These are phyloP conservation scores for Metschnikowia lochheadii DNA, from an alignment of 805 yeast genomes.

Conservation along the genomic window DNA sequence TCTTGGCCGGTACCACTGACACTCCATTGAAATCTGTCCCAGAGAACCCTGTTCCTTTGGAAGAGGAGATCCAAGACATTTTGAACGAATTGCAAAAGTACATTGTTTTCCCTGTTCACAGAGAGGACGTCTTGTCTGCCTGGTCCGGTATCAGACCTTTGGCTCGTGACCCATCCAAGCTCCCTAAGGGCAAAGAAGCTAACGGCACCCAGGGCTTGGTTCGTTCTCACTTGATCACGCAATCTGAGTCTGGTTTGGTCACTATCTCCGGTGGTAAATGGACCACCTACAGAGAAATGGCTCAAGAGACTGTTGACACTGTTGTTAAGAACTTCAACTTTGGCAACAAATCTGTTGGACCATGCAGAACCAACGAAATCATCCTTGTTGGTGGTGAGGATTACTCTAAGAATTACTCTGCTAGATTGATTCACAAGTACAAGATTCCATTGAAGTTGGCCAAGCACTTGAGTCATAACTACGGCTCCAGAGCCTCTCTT, in stretches of 20 bases:
- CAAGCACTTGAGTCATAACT: slow-evolving; percentile 76
- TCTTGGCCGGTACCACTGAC: slow-evolving; percentile 95
- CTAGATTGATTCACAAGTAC: slow-evolving; percentile 78
- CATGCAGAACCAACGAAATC: slow-evolving; percentile 51
- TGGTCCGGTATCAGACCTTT: slow-evolving; percentile 98
- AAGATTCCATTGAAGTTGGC: slow-evolving; percentile 70
- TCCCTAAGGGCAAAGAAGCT: slow-evolving; percentile 41
- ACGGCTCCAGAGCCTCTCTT: slow-evolving; percentile 85
- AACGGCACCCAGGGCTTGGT: slow-evolving; percentile 81
- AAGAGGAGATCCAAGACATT: slow-evolving; percentile 84
- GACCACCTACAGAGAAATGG: slow-evolving; percentile 98
- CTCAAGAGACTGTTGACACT: slow-evolving; percentile 83
- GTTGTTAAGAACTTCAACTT: slow-evolving; percentile 50
- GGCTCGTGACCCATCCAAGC: slow-evolving; percentile 71
- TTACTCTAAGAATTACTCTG: slow-evolving; percentile 68
- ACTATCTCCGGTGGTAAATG: slow-evolving; percentile 97
- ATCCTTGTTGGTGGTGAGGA: slow-evolving; percentile 77
- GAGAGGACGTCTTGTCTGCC: slow-evolving; percentile 89
- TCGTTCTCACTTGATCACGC: slow-evolving; percentile 78
- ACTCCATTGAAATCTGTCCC: slow-evolving; percentile 72
- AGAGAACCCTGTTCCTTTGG: slow-evolving; percentile 76
- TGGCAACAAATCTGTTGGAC: slow-evolving; percentile 27
- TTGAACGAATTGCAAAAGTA: slow-evolving; percentile 85
- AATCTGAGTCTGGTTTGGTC: slow-evolving; percentile 68
- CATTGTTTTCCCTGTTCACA: slow-evolving; percentile 79